These are phyloP conservation scores for Curvularia sp. DNA, from an alignment of 2,329 filamentous ascomycete genomes.

Conservation along the genomic window DNA sequence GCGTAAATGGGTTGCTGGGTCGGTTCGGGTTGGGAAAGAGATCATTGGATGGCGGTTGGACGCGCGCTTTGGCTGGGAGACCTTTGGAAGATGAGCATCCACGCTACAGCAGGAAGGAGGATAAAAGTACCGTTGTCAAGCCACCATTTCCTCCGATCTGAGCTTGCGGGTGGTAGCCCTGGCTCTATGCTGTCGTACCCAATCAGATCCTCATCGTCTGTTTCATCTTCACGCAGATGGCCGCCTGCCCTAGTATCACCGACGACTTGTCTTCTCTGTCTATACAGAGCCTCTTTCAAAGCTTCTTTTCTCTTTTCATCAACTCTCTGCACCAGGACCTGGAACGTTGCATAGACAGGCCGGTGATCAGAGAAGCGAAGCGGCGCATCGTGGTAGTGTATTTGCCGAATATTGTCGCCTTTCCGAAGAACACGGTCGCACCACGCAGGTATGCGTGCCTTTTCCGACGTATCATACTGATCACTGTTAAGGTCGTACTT, in stretches of 20 bases:
- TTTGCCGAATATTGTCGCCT: constrained; percentile 80
- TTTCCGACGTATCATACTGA: constrained; percentile 92
- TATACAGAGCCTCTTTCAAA: constrained; percentile 78
- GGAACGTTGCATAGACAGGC: constrained; percentile 91
- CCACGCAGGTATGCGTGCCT: constrained; percentile 94
- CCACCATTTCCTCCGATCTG: constrained; percentile 70
- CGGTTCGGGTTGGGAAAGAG: constrained; percentile 75
- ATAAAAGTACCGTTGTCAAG: constrained; percentile 67
- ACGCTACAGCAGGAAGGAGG: constrained; percentile 49
- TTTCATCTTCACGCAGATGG: constrained; percentile 60
- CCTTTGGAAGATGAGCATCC: constrained; percentile 53
- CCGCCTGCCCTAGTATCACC: constrained; percentile 67
- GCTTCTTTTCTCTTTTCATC: constrained; percentile 75
- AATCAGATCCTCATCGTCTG: constrained; percentile 79
- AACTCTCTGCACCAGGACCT: constrained; percentile 80
- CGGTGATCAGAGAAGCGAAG: constrained; percentile 92
- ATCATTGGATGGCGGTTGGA: constrained; percentile 69
- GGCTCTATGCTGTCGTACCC: constrained; percentile 85
- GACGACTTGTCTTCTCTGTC: constrained; percentile 69
- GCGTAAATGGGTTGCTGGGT: constrained; percentile 80
- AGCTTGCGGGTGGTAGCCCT: constrained; percentile 70
- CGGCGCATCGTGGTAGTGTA: constrained; percentile 81
- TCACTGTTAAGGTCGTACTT: constrained; percentile 92
- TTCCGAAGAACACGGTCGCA: constrained; percentile 92
- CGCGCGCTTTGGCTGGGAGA: constrained; percentile 74